Percentiles rank a stretch among this genome's conserved stretches.
These are phyloP conservation scores for Nidula niveotomentosa DNA, from an alignment of 1,284 basidiomycete genomes.

Conservation along the genomic window DNA sequence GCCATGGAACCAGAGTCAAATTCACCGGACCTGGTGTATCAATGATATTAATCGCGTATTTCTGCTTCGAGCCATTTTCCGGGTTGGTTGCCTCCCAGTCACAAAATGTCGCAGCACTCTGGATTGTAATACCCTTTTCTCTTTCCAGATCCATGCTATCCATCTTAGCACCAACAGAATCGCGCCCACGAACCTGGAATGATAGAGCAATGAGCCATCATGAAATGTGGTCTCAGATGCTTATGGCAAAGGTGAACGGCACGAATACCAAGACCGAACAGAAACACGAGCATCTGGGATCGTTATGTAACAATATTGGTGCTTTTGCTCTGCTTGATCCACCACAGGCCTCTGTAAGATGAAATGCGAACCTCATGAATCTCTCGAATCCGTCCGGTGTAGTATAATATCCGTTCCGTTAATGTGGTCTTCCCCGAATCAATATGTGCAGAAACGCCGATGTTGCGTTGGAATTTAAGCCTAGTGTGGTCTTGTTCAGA, in stretches of 20 bases:
- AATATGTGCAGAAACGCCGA: constrained; percentile 90
- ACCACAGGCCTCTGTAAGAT: constrained; percentile 13
- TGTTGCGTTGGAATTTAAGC: constrained; percentile 73
- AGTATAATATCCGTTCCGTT: constrained; percentile 97
- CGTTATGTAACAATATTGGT: neutral
- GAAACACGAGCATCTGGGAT: constrained; percentile 2
- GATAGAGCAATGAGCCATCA: constrained; percentile 4
- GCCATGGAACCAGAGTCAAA: neutral
- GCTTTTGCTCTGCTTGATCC: neutral
- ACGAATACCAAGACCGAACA: constrained; percentile 7
- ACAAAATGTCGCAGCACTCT: constrained; percentile 97
- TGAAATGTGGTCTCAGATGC: constrained; percentile 3
- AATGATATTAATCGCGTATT: constrained; percentile 97
- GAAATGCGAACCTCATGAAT: constrained; percentile 86
- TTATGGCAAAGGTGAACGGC: constrained; percentile 13
- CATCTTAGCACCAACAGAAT: constrained; percentile 99
- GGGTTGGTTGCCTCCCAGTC: constrained; percentile 87
- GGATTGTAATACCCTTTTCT: constrained; percentile 99
- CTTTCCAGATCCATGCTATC: constrained; percentile 99
- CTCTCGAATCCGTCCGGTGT: constrained; percentile 94
- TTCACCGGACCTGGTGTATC: constrained; percentile 84
- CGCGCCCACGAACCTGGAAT: constrained; percentile 81
- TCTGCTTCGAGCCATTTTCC: constrained; percentile 65
- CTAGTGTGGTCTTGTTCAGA: constrained; percentile 57
- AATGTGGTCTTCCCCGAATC: constrained; percentile 99